phyloP scores from a whole-genome alignment of 345 rosid genomes.

The Melaleuca quinquenervia region DNA sequence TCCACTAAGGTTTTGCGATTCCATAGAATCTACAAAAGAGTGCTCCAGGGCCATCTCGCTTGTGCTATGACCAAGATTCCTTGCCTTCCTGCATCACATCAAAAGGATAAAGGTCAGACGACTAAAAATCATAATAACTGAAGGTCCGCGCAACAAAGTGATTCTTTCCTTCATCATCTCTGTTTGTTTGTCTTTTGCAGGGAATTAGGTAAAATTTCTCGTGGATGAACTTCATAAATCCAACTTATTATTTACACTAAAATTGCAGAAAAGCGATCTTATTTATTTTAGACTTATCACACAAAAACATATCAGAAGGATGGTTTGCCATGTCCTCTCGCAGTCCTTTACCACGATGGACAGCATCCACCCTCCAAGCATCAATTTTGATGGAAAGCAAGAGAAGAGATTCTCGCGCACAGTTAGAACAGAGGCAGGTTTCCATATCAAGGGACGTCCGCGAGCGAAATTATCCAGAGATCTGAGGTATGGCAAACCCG shows the following conservation, averaged over 20 bases:
- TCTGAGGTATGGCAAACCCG: not conserved
- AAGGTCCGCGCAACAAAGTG: not conserved
- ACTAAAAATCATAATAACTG: not conserved
- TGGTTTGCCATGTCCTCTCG: not conserved
- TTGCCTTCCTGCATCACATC: conserved; percentile 3
- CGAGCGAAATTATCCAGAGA: not conserved
- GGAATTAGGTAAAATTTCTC: not conserved
- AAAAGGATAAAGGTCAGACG: not conserved
- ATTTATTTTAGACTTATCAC: not conserved
- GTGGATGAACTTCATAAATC: not conserved
- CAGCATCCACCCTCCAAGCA: not conserved
- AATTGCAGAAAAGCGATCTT: not conserved
- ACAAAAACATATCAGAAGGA: not conserved
- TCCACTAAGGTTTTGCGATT: not conserved
- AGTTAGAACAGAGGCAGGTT: not conserved
- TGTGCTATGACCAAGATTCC: not conserved
- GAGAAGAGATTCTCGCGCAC: not conserved
- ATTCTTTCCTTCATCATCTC: not conserved
- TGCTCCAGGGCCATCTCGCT: conserved; percentile 11
- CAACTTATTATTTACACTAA: too few species aligned
- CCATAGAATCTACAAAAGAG: not conserved
- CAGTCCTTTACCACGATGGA: not conserved
- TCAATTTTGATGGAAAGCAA: not conserved
- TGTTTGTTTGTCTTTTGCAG: not conserved
- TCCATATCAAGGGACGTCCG: not conserved